A percentile compares a stretch with the other conserved stretches of the same genome.
phyloP scores from a whole-genome alignment of 1,284 basidiomycete species.

The Rhodotorula sp. region DNA sequence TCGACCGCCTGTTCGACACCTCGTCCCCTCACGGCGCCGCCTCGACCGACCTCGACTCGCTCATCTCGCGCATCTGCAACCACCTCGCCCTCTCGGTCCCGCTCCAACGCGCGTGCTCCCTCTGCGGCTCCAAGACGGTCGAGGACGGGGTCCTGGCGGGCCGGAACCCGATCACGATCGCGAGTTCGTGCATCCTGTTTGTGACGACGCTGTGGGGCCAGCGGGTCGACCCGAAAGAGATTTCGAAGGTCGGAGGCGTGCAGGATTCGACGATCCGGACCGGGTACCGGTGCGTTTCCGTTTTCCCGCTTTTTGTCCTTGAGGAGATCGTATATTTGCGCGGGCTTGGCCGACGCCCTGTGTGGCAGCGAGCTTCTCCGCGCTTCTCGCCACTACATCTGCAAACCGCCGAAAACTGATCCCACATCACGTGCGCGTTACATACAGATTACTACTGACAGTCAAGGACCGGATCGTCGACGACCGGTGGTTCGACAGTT shows the following conservation, averaged over 20 bases:
- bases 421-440: too few species aligned
- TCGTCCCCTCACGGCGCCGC: conserved; percentile 35
- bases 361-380: too few species aligned
- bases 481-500: conserved; percentile 39
- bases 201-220: conserved; percentile 78
- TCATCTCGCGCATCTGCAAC: conserved; percentile 92
- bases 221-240: conserved; percentile 74
- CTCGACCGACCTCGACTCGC: conserved; percentile 63
- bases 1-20: conserved; percentile 84
- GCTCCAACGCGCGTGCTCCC: conserved; percentile 77
- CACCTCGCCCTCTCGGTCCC: conserved; percentile 83
- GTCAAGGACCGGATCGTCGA: conserved; percentile 39
- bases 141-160: conserved; percentile 87
- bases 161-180: conserved; percentile 91
- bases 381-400: too few species aligned
- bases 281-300: conserved; percentile 49
- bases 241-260: conserved; percentile 92
- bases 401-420: too few species aligned
- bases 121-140: conserved; percentile 78
- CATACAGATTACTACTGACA: conserved; percentile 34
- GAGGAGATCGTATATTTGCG: too few species aligned
- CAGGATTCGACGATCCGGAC: conserved; percentile 94
- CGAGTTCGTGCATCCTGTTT: conserved; percentile 93
- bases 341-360: too few species aligned
- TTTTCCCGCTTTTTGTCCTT: too few species aligned